Percentiles rank a stretch among this genome's conserved stretches.
phyloP scores from a whole-genome alignment of 2,329 filamentous ascomycete species.

The Eutypa lata region DNA sequence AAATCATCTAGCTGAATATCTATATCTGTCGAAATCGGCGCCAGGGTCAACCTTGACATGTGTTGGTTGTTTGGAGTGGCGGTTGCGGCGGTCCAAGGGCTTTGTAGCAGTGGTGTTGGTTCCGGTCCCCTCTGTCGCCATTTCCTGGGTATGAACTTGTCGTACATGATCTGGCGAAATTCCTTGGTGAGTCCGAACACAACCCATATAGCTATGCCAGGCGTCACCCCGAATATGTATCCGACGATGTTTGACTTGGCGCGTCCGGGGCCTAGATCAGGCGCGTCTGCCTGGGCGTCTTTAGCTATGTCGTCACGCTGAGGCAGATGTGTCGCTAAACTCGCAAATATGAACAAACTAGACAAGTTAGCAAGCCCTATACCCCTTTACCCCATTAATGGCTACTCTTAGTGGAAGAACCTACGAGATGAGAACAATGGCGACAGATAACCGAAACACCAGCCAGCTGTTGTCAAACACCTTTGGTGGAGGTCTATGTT shows the following conservation, averaged over 20 bases:
- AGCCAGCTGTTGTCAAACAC: slow-evolving; percentile 22
- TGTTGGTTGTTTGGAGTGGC: neutral
- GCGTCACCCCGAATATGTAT: slow-evolving; percentile 22
- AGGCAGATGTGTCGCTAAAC: slow-evolving; percentile 17
- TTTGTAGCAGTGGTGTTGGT: neutral
- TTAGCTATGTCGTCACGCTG: slow-evolving; percentile 13
- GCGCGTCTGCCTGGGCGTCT: slow-evolving; percentile 15
- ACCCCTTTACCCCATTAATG: too few species aligned
- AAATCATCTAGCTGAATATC: slow-evolving; percentile 9
- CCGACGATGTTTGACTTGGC: slow-evolving; percentile 21
- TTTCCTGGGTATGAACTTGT: slow-evolving; percentile 14
- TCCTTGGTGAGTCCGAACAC: slow-evolving; percentile 21
- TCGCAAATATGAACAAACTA: slow-evolving; percentile 20
- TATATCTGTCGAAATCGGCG: slow-evolving; percentile 6
- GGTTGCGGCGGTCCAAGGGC: neutral
- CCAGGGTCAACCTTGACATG: slow-evolving; percentile 2
- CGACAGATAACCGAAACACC: slow-evolving; percentile 17
- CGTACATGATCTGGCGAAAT: slow-evolving; percentile 20
- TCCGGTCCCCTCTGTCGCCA: slow-evolving; percentile 4
- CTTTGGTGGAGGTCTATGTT: slow-evolving; percentile 4
- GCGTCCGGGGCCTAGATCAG: slow-evolving; percentile 15
- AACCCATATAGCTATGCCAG: slow-evolving; percentile 20
- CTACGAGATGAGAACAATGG: slow-evolving; percentile 19
- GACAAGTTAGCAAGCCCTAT: too few species aligned
- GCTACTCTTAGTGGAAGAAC: slow-evolving; percentile 8